These are phyloP conservation scores for Tylopilus intermedius DNA, from an alignment of 768 basidiomycete species.

Conservation along the genomic window DNA sequence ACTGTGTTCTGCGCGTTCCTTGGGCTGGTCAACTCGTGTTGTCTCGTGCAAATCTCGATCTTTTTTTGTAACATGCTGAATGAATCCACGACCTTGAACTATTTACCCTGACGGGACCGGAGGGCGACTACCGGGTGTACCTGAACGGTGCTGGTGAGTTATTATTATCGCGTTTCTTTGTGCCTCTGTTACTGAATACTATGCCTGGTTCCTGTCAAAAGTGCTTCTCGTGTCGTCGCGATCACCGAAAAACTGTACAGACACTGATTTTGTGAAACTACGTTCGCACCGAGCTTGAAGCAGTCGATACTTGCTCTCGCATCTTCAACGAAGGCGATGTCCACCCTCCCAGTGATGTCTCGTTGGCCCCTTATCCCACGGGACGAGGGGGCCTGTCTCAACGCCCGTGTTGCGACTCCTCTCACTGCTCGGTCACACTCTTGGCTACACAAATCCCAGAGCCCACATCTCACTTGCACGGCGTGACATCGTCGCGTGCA, in stretches of 20 bases:
- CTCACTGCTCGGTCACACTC: too few species aligned
- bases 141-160: background rate
- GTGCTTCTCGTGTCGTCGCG: too few species aligned
- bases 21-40: conserved; percentile 13
- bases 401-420: too few species aligned
- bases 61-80: conserved; percentile 7
- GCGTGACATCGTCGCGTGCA: background rate
- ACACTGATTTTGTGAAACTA: too few species aligned
- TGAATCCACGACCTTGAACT: background rate
- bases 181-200: background rate
- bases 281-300: too few species aligned
- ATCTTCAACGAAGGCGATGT: too few species aligned
- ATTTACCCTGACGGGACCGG: background rate
- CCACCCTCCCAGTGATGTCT: too few species aligned
- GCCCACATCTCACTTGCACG: background rate
- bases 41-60: conserved; percentile 2
- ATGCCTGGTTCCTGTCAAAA: background rate
- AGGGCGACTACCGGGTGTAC: background rate
- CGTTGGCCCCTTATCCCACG: too few species aligned
- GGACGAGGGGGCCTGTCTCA: too few species aligned
- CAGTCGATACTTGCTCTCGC: too few species aligned
- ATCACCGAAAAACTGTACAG: too few species aligned
- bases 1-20: conserved; percentile 3
- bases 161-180: background rate
- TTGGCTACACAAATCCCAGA: background rate